Percentiles rank a stretch among this genome's conserved stretches.
phyloP scores from a whole-genome alignment of 2,329 filamentous ascomycete species.

The Epichloe glyceriae region DNA sequence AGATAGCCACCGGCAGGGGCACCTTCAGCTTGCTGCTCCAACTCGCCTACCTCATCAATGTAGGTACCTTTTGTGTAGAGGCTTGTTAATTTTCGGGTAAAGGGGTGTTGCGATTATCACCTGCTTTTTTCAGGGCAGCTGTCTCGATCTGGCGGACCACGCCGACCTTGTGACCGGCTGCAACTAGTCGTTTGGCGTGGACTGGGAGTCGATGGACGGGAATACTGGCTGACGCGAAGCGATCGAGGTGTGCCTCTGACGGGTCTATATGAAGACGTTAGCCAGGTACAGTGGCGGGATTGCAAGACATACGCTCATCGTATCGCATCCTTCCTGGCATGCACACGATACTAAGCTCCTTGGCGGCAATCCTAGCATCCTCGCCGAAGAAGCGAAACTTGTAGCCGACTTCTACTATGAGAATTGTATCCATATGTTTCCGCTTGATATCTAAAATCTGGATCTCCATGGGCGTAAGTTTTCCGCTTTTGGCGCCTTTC shows the following conservation, averaged over 20 bases:
- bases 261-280: constrained; percentile 37
- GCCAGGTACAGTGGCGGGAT: not conserved
- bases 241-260: constrained; percentile 82
- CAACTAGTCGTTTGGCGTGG: constrained; percentile 84
- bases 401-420: constrained; percentile 93
- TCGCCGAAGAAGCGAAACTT: constrained; percentile 97
- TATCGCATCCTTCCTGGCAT: constrained; percentile 92
- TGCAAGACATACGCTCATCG: constrained; percentile 56
- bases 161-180: constrained; percentile 89
- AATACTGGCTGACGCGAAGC: constrained; percentile 91
- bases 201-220: constrained; percentile 84
- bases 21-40: constrained; percentile 39
- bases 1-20: constrained; percentile 68
- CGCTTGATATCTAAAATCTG: constrained; percentile 91
- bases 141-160: constrained; percentile 92
- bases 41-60: constrained; percentile 78
- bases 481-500: constrained; percentile 57
- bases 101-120: constrained; percentile 86
- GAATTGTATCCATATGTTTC: constrained; percentile 75
- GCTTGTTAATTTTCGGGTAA: constrained; percentile 85
- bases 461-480: constrained; percentile 87
- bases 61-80: constrained; percentile 98
- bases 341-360: constrained; percentile 87
- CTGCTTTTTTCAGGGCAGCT: constrained; percentile 85
- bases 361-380: constrained; percentile 78